Evolutionary conservation across 129 eudicot genomes (phyloP), one percentile per base, ranked within the genome.

Genomic region (Escallonia rubra): DNA sequence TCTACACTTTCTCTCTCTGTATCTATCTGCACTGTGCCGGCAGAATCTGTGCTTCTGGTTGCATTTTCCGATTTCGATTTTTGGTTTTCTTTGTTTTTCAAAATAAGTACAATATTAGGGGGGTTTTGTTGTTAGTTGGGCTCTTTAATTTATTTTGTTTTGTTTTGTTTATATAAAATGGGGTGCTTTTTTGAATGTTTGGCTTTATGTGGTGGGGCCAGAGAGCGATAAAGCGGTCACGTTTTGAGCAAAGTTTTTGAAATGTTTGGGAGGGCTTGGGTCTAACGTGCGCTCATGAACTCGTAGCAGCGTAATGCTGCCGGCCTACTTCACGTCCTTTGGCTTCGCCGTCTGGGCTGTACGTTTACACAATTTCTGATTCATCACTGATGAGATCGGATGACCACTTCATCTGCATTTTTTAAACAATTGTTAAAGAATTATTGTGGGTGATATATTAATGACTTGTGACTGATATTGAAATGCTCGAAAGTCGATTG

Each of bases 211-310:
- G 58, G 76, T 77, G 75, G 76, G 72, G 14, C 72, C 81, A 51
- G 5, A 44, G 6, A 23, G 7, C 64, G 39, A 48, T 55, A 64
- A 64, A 8, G 72, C 57, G 61, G 59, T 71, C 77, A 71, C 73
- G 81, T 66, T 69, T 69, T 34, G 7, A 46, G 79, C 63, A 3
- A 65, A 50, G 49, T 58, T 39, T 77, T 77, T 70, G 66, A 77
- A 77, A 60, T 66, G 59, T 43, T n/a, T 40, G 10, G 50, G 65
- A 65, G 43, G 59, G 64, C 52, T 10, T 12, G 47, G 2, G 44
- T 56, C 79, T 70, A 69, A 70, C 73, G 68, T 65, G 69, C 81
- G 73, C 77, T 61, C 56, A 38, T 68, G 64, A 59, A 56, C 64
- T 62, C 65, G 7, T 71, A 2, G 16, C 9, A 2, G 16, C 9